Percentiles rank a stretch among this genome's conserved stretches.
Conservation (phyloP, 768 basidiomycete genomes). For the Suillus bovinus region DNA sequence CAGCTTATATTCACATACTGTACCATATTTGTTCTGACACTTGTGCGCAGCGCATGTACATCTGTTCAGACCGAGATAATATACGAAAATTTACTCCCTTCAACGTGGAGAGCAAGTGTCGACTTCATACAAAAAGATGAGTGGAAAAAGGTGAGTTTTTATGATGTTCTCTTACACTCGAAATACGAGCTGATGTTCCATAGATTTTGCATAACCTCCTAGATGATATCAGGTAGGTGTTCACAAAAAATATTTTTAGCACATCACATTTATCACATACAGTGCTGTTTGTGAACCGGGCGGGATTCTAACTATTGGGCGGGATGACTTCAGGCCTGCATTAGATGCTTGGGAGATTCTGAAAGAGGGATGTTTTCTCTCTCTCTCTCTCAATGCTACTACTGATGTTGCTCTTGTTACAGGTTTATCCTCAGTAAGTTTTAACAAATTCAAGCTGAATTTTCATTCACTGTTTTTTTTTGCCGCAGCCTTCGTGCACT, state of each 20-base stretch:
- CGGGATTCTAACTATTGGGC: background rate
- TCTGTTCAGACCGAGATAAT: background rate
- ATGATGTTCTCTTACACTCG: background rate
- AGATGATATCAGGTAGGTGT: background rate
- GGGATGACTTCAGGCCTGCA: background rate
- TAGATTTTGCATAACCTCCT: background rate
- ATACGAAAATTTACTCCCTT: background rate
- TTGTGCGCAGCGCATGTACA: background rate
- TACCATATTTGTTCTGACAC: background rate
- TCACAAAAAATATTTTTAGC: background rate
- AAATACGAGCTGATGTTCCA: background rate
- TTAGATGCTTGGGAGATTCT: background rate
- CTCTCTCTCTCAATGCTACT: background rate
- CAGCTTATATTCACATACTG: background rate
- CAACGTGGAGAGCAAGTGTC: background rate
- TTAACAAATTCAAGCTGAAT: background rate
- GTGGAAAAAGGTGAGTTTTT: background rate
- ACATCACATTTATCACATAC: background rate
- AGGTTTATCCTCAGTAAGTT: constrained; percentile 2
- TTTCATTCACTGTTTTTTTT: background rate
- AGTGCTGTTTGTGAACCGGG: background rate
- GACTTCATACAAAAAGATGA: background rate
- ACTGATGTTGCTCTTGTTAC: background rate
- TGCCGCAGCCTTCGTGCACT: background rate
- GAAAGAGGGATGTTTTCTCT: background rate